Evolutionary conservation across 495 filamentous ascomycete genomes (phyloP).

Genomic region (Lepidopterella palustris): DNA sequence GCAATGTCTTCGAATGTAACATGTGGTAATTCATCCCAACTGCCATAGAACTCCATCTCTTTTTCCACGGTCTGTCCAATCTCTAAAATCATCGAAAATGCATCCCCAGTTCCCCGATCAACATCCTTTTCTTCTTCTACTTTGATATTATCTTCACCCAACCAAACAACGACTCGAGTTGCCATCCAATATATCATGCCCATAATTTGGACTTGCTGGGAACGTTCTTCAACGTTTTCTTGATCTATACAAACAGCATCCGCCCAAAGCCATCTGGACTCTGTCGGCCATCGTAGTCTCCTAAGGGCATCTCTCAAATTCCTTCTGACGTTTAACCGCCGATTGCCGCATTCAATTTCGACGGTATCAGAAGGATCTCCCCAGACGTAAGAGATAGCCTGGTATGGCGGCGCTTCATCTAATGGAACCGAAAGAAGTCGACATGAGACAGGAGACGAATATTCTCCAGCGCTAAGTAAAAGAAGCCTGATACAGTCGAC

Average conservation of each 20-base stretch:
- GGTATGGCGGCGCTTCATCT: background rate
- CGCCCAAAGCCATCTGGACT: background rate
- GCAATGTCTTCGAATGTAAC: background rate
- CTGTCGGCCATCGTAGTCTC: background rate
- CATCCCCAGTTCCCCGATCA: too few relatives aligned
- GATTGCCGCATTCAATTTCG: background rate
- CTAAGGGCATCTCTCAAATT: background rate
- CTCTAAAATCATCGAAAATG: too few relatives aligned
- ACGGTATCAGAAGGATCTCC: background rate
- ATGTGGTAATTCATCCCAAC: background rate
- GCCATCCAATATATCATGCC: background rate
- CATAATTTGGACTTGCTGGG: background rate
- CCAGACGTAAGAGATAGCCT: background rate
- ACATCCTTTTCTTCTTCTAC: too few relatives aligned
- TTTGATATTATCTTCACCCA: background rate
- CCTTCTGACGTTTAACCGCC: background rate
- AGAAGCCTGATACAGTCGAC: background rate
- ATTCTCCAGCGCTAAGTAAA: background rate
- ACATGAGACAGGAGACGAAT: background rate
- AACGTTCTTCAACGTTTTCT: background rate
- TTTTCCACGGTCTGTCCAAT: too few relatives aligned
- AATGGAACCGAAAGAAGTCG: background rate
- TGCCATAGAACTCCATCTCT: too few relatives aligned
- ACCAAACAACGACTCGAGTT: background rate
- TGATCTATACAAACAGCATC: background rate